phyloP scores from a whole-genome alignment of 257 asterid species.

The Solanum piurae region DNA sequence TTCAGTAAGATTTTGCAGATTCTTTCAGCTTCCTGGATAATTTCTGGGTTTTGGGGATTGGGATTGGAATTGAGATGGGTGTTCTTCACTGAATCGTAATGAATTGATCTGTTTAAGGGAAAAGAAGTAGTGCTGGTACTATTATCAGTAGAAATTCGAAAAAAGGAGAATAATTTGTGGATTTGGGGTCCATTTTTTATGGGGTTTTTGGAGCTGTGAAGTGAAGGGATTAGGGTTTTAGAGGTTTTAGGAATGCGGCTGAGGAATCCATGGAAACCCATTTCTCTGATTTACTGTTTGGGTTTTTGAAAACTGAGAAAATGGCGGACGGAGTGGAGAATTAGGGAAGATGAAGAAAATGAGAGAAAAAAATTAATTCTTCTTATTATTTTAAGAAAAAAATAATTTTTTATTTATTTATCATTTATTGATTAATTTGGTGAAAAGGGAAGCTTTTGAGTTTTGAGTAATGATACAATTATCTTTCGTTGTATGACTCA shows the following conservation, averaged over 20 bases:
- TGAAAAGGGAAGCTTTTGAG: no score
- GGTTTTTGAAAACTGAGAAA: background rate
- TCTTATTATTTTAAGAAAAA: background rate
- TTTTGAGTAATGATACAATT: no score
- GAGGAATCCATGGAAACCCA: conserved; percentile 4
- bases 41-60: conserved; percentile 8
- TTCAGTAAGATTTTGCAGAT: conserved; percentile 35
- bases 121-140: background rate
- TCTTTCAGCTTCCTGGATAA: conserved; percentile 28
- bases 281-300: background rate
- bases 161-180: background rate
- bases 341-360: background rate
- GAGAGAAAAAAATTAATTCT: background rate
- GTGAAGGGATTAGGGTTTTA: background rate
- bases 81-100: background rate
- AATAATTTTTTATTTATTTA: no score
- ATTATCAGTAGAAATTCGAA: background rate
- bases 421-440: no score
- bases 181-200: background rate
- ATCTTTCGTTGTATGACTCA: no score
- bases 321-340: background rate
- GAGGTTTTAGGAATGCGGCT: conserved; percentile 5
- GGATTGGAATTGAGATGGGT: background rate
- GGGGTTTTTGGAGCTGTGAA: background rate
- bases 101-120: background rate